Conservation (phyloP, 257 asterid genomes). For the Dorcoceras hygrometricum region DNA sequence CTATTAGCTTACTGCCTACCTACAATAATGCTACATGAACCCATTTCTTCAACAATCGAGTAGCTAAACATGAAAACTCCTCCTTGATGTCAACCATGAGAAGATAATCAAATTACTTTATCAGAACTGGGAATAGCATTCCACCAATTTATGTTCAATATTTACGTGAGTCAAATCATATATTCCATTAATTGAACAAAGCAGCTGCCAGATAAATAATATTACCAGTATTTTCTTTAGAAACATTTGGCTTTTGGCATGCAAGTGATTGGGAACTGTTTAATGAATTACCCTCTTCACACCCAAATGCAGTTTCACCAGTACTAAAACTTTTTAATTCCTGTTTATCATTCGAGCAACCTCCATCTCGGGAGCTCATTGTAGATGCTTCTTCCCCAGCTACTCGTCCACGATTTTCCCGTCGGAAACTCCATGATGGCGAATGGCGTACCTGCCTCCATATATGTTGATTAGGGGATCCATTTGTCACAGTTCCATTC, state of each 20-base stretch:
- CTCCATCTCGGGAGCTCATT: constrained; percentile 56
- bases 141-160: constrained; percentile 12
- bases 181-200: constrained; percentile 10
- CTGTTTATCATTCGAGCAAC: constrained; percentile 35
- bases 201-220: constrained; percentile 19
- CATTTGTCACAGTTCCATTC: constrained; percentile 60
- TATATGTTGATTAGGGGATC: constrained; percentile 52
- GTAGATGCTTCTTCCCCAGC: constrained; percentile 85
- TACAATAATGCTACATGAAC: not conserved
- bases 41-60: not conserved
- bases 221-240: constrained; percentile 74
- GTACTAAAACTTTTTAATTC: constrained; percentile 60
- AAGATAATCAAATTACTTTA: not conserved
- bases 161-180: constrained; percentile 9
- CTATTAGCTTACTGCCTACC: not conserved
- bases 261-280: constrained; percentile 60
- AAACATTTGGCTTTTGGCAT: constrained; percentile 71
- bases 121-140: not conserved
- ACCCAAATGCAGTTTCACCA: constrained; percentile 60
- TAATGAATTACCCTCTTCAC: constrained; percentile 80
- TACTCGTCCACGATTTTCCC: constrained; percentile 92
- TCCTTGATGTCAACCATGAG: not conserved
- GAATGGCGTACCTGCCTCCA: constrained; percentile 74
- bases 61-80: not conserved
- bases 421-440: constrained; percentile 92